Conservation (phyloP, 441 rosid species). For the Adansonia rubrostipa region DNA sequence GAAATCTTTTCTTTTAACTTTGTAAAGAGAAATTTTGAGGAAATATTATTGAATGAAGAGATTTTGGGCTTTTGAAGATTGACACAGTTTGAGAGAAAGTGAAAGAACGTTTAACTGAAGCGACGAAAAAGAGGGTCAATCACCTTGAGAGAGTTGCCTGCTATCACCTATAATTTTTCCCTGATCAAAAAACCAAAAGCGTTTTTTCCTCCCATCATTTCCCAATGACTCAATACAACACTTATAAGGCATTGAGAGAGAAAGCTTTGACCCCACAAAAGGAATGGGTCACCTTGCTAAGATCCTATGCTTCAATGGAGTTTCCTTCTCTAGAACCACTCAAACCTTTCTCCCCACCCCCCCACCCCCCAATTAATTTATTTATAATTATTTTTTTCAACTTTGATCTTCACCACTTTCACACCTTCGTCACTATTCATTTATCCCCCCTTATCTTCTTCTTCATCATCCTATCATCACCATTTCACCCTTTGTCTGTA, state of each 20-base stretch:
- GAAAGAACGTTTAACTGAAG: neutral
- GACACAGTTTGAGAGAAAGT: neutral
- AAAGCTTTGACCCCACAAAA: constrained; percentile 33
- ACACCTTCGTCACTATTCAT: neutral
- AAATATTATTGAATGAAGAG: neutral
- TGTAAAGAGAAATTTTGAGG: neutral
- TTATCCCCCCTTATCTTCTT: neutral
- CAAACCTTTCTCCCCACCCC: neutral
- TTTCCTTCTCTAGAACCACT: constrained; percentile 23
- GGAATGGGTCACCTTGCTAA: constrained; percentile 38
- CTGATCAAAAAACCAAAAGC: neutral
- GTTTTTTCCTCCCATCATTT: constrained; percentile 26
- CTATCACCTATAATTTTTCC: no score
- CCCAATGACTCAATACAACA: constrained; percentile 29
- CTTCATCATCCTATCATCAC: constrained; percentile 9
- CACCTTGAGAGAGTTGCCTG: neutral
- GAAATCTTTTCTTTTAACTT: neutral
- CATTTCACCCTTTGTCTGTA: neutral
- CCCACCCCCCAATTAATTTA: neutral
- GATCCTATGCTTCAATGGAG: constrained; percentile 30
- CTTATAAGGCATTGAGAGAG: constrained; percentile 35
- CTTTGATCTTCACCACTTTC: neutral
- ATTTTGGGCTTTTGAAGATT: no score
- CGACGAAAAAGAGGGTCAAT: neutral
- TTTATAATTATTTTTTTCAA: neutral